Evolutionary conservation across 108 stramenopile genomes (phyloP).

Genomic region (Skeletonema tropicum): DNA sequence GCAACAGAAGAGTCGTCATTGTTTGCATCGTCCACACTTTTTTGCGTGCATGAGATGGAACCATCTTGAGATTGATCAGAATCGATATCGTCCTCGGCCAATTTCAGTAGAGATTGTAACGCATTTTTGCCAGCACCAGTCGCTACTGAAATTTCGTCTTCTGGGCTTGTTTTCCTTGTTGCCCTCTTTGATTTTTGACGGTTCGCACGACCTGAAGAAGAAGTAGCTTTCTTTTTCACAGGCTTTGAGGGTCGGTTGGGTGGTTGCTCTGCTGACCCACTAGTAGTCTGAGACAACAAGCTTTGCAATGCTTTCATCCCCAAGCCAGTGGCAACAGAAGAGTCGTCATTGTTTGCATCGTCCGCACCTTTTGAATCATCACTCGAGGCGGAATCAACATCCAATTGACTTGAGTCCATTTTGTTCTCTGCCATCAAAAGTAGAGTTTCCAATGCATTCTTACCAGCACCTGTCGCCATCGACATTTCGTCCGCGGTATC

Average conservation of each 20-base stretch:
- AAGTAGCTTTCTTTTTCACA: background rate
- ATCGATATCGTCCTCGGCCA: constrained; percentile 18
- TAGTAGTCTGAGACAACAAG: constrained; percentile 18
- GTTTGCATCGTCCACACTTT: background rate
- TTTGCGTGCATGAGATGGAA: background rate
- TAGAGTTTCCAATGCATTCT: constrained; percentile 27
- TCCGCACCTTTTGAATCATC: constrained; percentile 1
- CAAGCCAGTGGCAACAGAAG: constrained; percentile 20
- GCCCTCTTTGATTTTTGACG: background rate
- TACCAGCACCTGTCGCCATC: constrained; percentile 28
- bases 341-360: background rate
- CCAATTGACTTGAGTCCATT: constrained; percentile 12
- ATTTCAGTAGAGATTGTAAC: constrained; percentile 14
- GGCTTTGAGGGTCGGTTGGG: background rate
- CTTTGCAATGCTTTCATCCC: constrained; percentile 24
- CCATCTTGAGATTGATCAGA: constrained; percentile 13
- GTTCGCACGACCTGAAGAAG: background rate
- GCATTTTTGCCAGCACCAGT: constrained; percentile 35
- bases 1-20: constrained; percentile 19
- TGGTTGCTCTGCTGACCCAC: background rate
- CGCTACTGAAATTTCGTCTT: constrained; percentile 28
- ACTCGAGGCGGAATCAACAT: constrained; percentile 9
- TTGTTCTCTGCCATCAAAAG: constrained; percentile 24
- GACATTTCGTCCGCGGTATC: constrained; percentile 28
- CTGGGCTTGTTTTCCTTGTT: background rate